Percentiles rank a stretch among this genome's conserved stretches.
Conservation (phyloP, 1,284 basidiomycete species). For the Hypsizygus ulmarius region DNA sequence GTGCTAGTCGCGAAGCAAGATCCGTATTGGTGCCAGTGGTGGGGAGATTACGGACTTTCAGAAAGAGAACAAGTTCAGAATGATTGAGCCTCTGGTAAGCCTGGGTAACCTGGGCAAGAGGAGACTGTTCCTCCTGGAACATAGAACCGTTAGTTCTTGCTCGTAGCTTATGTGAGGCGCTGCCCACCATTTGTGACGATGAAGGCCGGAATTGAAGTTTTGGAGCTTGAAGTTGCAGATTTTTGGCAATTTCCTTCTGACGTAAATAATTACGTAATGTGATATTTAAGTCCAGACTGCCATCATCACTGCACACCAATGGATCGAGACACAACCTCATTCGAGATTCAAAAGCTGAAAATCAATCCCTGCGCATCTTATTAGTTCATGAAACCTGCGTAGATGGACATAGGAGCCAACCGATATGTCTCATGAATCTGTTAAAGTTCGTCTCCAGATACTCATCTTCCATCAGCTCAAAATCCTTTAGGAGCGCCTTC, state of each 20-base stretch:
- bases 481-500: slow-evolving; percentile 43
- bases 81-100: slow-evolving; percentile 69
- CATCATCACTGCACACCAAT: too few species aligned
- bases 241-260: too few species aligned
- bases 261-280: slow-evolving; percentile 9
- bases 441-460: slow-evolving; percentile 44
- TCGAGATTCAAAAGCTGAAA: too few species aligned
- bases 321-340: too few species aligned
- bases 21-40: slow-evolving; percentile 57
- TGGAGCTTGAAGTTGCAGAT: too few species aligned
- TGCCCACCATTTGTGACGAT: slow-evolving; percentile 13
- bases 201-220: too few species aligned
- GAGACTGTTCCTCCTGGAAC: slow-evolving; percentile 34
- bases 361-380: slow-evolving; percentile 4
- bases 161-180: neutral
- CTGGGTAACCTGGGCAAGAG: slow-evolving; percentile 49
- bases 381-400: neutral
- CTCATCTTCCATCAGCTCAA: slow-evolving; percentile 42
- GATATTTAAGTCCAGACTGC: too few species aligned
- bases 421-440: slow-evolving; percentile 54
- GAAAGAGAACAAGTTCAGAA: slow-evolving; percentile 69
- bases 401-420: slow-evolving; percentile 28
- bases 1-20: slow-evolving; percentile 63
- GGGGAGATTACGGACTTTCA: slow-evolving; percentile 64
- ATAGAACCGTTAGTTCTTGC: slow-evolving; percentile 7